Base-by-base conservation (phyloP, 768 basidiomycete species). In the Leccinum sublutescens region DNA sequence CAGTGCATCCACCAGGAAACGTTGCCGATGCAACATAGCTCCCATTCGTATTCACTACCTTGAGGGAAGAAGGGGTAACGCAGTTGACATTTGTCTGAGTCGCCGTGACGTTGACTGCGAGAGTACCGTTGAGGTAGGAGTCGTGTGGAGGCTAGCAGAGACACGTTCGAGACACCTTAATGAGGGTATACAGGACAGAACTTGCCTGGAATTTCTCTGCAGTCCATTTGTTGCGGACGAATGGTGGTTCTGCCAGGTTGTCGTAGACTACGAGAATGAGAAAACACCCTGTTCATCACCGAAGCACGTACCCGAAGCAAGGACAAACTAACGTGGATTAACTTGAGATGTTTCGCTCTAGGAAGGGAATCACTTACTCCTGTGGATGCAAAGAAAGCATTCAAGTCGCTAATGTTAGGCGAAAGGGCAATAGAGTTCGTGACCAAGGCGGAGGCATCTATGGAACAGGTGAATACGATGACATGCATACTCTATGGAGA, bases 371-470 rank as follows among this genome's bases (percentile, higher is more conserved):
- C 23, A 73, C 79, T 59, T 61, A 80, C 81, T 50, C 87, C 87
- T 8, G 84, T 80, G 8, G 86, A 83, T 27, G 86, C 83, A 10
- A 82, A 72, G 65, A 87, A 88, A 17, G 78, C 77, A 47, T 80
- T 81, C 50, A 88, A 64, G 8, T 79, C 68, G 19, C 66, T 56
- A 17, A 82, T 71, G 58, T 78, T 75, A 4, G 80, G 78, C 8
- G 75, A 71, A 21, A 85, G 78, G 7, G 79, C 81, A 34, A 87
- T 59, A 2, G 65, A 66, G 43, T 76, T 71, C n/a, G 63, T 74
- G 58, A 79, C 79, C 2, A 71, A 76, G n/a, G 82, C 79, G 7
- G 52, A 64, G 43, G 68, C 56, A n/a, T 62, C 82, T 81, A 57
- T 7, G 47, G 9, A 21, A 1, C 15, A 51, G 10, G 27, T 68